These are phyloP conservation scores for Alloascoidea hylecoeti DNA, from an alignment of 805 yeast genomes.

Conservation along the genomic window DNA sequence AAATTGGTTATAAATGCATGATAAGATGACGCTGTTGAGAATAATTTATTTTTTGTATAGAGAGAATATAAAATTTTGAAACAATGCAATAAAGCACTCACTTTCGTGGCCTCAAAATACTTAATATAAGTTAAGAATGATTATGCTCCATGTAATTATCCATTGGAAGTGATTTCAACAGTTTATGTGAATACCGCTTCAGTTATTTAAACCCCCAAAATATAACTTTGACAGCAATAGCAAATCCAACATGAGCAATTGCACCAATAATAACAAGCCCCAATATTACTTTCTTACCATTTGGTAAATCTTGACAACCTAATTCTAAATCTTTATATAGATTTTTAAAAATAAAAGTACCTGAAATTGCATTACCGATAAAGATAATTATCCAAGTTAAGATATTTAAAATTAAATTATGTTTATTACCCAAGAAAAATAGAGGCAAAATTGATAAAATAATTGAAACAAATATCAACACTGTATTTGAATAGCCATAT, in stretches of 20 bases:
- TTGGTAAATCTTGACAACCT: slow-evolving; percentile 18
- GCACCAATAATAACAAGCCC: slow-evolving; percentile 26
- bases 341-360: slow-evolving; percentile 33
- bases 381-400: slow-evolving; percentile 53
- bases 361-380: slow-evolving; percentile 47
- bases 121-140: no score
- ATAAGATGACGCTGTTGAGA: no score
- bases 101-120: no score
- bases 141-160: no score
- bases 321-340: slow-evolving; percentile 23
- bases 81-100: no score
- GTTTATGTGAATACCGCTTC: no score
- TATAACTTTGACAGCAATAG: slow-evolving; percentile 48
- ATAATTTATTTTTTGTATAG: no score
- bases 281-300: slow-evolving; percentile 21
- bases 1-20: no score
- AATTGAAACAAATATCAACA: slow-evolving; percentile 77
- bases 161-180: no score
- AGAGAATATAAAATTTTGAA: no score
- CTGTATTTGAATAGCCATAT: slow-evolving; percentile 73
- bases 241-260: slow-evolving; percentile 38
- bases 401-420: slow-evolving; percentile 23
- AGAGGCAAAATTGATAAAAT: slow-evolving; percentile 44
- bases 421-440: slow-evolving; percentile 28
- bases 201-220: no score